These are phyloP conservation scores for Penicillium ucsense DNA, from an alignment of 495 filamentous ascomycete species.

Conservation along the genomic window DNA sequence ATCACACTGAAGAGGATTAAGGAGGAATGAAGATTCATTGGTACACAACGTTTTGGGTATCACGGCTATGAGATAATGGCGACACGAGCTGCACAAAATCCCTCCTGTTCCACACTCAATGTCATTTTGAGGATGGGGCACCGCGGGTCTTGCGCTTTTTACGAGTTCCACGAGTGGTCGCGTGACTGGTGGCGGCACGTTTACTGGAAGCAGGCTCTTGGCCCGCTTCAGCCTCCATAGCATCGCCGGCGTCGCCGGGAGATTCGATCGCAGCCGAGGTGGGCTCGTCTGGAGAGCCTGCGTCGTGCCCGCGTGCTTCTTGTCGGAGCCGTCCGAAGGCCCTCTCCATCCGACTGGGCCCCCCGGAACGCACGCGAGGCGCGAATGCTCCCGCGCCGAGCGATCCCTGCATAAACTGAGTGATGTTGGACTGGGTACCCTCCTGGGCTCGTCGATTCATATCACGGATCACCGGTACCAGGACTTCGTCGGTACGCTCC, in stretches of 20 bases:
- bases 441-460: constrained; percentile 82
- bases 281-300: neutral
- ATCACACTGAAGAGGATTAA: no score
- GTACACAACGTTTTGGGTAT: no score
- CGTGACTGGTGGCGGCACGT: constrained; percentile 1
- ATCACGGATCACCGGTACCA: constrained; percentile 87
- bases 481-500: constrained; percentile 85
- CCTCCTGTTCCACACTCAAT: neutral
- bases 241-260: neutral
- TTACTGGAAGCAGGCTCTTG: constrained; percentile 4
- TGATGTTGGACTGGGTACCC: constrained; percentile 93
- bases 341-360: constrained; percentile 69
- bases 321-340: constrained; percentile 61
- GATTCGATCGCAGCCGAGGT: neutral
- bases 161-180: neutral
- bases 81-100: no score
- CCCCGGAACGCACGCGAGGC: constrained; percentile 51
- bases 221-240: neutral
- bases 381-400: constrained; percentile 68
- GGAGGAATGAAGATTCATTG: no score
- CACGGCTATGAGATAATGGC: neutral
- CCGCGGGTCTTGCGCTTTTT: constrained; percentile 12
- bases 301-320: constrained; percentile 32
- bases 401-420: constrained; percentile 65
- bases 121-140: neutral